phyloP scores from a whole-genome alignment of 768 basidiomycete genomes.

The Cystofilobasidium bisporidii region DNA sequence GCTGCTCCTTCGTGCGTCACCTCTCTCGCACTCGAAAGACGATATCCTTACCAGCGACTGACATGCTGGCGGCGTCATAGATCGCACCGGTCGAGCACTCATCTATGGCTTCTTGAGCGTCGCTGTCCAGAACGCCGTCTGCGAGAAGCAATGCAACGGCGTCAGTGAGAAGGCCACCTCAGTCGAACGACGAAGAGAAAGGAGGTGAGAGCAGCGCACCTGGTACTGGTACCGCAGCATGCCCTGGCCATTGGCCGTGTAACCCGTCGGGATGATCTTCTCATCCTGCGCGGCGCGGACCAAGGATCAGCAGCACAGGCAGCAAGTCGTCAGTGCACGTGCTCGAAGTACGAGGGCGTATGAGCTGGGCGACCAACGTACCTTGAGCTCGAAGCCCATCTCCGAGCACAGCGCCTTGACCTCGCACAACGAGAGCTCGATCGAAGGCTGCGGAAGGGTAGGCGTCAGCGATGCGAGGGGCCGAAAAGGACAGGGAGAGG shows the following conservation, averaged over 20 bases:
- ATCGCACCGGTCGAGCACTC: not conserved
- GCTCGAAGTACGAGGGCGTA: no score
- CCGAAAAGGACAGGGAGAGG: constrained; percentile 37
- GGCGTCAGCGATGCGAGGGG: not conserved
- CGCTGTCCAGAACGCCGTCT: constrained; percentile 6
- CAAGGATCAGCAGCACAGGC: no score
- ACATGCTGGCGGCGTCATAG: no score
- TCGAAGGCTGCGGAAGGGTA: constrained; percentile 28
- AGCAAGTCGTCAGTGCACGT: no score
- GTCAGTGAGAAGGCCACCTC: no score
- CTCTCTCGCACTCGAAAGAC: not conserved
- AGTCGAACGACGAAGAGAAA: not conserved
- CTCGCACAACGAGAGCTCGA: constrained; percentile 85
- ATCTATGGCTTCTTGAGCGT: not conserved
- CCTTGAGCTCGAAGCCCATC: constrained; percentile 74
- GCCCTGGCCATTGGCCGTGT: constrained; percentile 67
- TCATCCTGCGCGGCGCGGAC: constrained; percentile 53
- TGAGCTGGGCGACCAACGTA: constrained; percentile 42
- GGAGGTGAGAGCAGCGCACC: constrained; percentile 20
- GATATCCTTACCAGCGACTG: no score
- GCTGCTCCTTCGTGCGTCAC: not conserved
- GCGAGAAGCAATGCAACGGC: not conserved
- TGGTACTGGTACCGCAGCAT: constrained; percentile 82
- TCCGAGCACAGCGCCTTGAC: constrained; percentile 61
- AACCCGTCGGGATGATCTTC: constrained; percentile 66